Evolutionary conservation across 2,329 filamentous ascomycete species (phyloP), one percentile per base, ranked within the genome.

Genomic region (Aspergillus felis): DNA sequence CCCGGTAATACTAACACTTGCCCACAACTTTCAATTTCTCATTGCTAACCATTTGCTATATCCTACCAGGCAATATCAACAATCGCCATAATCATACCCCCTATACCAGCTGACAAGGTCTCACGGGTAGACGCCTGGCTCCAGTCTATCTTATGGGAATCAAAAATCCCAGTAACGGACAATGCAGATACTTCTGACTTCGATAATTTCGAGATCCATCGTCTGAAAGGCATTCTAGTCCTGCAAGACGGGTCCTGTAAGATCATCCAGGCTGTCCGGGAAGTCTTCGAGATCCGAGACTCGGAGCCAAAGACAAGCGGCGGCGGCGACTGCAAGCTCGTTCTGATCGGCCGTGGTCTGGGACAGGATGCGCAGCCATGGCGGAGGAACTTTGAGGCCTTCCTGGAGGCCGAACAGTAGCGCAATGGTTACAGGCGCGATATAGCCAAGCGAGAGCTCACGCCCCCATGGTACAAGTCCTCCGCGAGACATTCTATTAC

Each of bases 271-370:
- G 94, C 92, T 1, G 94, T 99, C 1, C 81, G 93, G 54, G 93
- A 97, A 66, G 84, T 97, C 17, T 99, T 97, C 72, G 94, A 99
- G 68, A 89, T 97, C 25, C 84, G 91, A 25, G 91, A 96, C 63
- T 64, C 68, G 14, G 66, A 71, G n/a, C 61, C 57, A 71, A 17
- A 57, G 56, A 22, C 55, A 58, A 17, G 42, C 54, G 29, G 51
- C 51, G 42, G 60, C 59, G 46, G 44, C 5, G 66, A 70, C 35
- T 76, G 73, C 56, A 80, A 79, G 65, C 70, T 81, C 60, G 78
- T 81, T 12, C 65, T 81, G 28, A 81, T 81, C 61, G 78, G 78
- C 17, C 61, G 76, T 53, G 76, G 77, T 3, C 62, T 81, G 41
- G 74, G 74, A 51, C 53, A 57, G 49, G 62, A 68, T 65, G 62